Evolutionary conservation across 495 filamentous ascomycete species (phyloP), one percentile per base, ranked within the genome.

Genomic region (Talaromyces liani): DNA sequence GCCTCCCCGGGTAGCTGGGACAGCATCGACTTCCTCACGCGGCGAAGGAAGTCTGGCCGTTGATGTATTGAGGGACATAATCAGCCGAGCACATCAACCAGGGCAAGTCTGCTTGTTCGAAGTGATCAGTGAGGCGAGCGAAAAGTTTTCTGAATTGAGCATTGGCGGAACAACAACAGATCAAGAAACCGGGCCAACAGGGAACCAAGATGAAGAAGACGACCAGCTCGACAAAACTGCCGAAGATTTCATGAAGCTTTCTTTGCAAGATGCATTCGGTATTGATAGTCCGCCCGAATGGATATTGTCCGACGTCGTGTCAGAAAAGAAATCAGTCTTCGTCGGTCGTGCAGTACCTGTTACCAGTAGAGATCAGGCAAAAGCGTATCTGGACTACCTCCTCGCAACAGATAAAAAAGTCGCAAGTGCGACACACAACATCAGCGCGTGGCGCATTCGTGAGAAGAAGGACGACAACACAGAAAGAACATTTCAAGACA

Each of bases 51-150:
- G 82, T 58, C 77, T 84, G 18, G 82, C 91, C 27, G 76, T 92
- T 16, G 81, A 84, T 25, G 74, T 90, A 1, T 84, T 91, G 47
- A 79, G 85, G 27, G 80, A 87, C 61, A 86, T 88, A 0, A 72
- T 97, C 33, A 75, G 77, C 2, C 79, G 81, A 31, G 81, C 88
- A 10, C 94, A 86, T 72, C 77, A 82, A 61, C 83, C 85, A 2
- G 92, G 94, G 0, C 81, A 86, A 55, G 91, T 96, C 5, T 97
- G 92, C 69, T 75, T 98, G 2, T 98, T 91, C 65, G 92, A 97
- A 63, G 80, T 94, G 2, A 82, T 96, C 47, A 91, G 92, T 51
- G 79, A 80, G 61, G 79, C 77, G 0, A 72, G 70, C 18, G 74
- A 77, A 36, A 69, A 69, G 7, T 77, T 82, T 8, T 71, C 80